A percentile compares a stretch with the other conserved stretches of the same genome.
These are phyloP conservation scores for Actinomucor elegans DNA, from an alignment of 371 early-diverging fungal species.

Conservation along the genomic window DNA sequence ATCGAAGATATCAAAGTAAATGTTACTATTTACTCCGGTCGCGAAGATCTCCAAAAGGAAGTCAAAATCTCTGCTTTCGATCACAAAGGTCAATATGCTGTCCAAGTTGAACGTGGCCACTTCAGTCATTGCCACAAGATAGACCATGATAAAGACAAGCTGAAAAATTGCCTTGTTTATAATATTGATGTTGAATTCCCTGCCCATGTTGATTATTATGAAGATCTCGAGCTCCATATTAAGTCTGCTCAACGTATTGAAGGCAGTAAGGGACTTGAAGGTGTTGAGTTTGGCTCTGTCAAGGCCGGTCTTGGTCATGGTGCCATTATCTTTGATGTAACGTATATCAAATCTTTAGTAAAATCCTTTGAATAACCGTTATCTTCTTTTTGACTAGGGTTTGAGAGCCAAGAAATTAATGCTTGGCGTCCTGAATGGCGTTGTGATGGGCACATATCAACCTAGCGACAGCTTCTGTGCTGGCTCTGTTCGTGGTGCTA, in stretches of 20 bases:
- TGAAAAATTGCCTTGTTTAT: conserved; percentile 25
- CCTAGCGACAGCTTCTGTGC: conserved; percentile 16
- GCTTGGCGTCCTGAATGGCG: conserved; percentile 23
- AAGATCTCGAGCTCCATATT: conserved; percentile 14
- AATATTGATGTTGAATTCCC: conserved; percentile 27
- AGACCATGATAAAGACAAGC: not conserved
- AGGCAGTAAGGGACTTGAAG: conserved; percentile 11
- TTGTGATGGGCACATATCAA: conserved; percentile 29
- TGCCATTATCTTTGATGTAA: conserved; percentile 29
- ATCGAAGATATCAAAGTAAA: conserved; percentile 20
- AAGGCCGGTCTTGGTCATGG: conserved; percentile 26
- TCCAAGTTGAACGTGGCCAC: conserved; percentile 27
- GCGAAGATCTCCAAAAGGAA: conserved; percentile 11
- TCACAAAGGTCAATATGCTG: conserved; percentile 26
- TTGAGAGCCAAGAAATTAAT: conserved; percentile 25
- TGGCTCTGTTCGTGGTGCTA: conserved; percentile 19
- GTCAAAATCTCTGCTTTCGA: conserved; percentile 28
- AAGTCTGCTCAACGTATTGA: conserved; percentile 11
- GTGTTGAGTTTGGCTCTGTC: conserved; percentile 23
- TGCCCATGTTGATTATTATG: conserved; percentile 17
- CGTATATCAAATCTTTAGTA: not conserved
- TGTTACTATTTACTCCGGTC: conserved; percentile 22
- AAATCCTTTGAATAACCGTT: not conserved
- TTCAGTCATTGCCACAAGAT: not conserved
- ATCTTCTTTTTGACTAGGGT: not conserved